Conservation (phyloP, 2,329 filamentous ascomycete species). For the Ascochyta viciae-villosae region DNA sequence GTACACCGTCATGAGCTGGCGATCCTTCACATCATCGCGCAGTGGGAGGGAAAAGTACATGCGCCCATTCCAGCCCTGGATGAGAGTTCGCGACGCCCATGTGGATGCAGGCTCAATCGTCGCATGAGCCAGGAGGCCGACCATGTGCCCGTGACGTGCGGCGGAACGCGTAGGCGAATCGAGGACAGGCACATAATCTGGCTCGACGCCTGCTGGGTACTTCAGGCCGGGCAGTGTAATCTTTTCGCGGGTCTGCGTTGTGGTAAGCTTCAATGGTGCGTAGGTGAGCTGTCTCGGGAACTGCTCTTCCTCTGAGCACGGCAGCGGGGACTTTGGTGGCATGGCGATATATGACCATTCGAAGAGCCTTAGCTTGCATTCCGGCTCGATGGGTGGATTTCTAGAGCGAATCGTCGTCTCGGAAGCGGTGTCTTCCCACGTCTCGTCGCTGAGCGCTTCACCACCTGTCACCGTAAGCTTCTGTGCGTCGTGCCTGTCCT, state of each 20-base stretch:
- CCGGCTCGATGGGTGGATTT: slow-evolving; percentile 12
- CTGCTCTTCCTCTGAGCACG: slow-evolving; percentile 4
- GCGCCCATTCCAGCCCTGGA: slow-evolving; percentile 37
- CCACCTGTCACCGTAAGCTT: slow-evolving; percentile 16
- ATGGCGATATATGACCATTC: slow-evolving; percentile 34
- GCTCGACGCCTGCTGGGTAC: slow-evolving; percentile 21
- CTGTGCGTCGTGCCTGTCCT: slow-evolving; percentile 2
- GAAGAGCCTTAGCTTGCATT: slow-evolving; percentile 31
- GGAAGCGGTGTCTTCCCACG: slow-evolving; percentile 29
- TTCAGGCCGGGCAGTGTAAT: slow-evolving; percentile 33
- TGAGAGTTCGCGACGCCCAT: slow-evolving; percentile 37
- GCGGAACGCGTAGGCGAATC: slow-evolving; percentile 20
- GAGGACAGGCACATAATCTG: slow-evolving; percentile 36
- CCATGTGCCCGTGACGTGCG: slow-evolving; percentile 35
- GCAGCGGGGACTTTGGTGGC: slow-evolving; percentile 8
- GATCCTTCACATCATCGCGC: slow-evolving; percentile 4
- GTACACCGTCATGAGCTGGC: slow-evolving; percentile 26
- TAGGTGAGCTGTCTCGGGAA: slow-evolving; percentile 31
- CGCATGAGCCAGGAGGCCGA: slow-evolving; percentile 29
- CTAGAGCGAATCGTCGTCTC: slow-evolving; percentile 9
- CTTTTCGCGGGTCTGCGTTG: slow-evolving; percentile 30
- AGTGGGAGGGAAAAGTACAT: slow-evolving; percentile 38
- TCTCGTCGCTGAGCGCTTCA: slow-evolving; percentile 27
- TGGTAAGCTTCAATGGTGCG: slow-evolving; percentile 30
- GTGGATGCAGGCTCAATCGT: slow-evolving; percentile 31